Percentiles rank a stretch among this genome's conserved stretches.
Conservation (phyloP, 768 basidiomycete species). For the Suillus plorans region DNA sequence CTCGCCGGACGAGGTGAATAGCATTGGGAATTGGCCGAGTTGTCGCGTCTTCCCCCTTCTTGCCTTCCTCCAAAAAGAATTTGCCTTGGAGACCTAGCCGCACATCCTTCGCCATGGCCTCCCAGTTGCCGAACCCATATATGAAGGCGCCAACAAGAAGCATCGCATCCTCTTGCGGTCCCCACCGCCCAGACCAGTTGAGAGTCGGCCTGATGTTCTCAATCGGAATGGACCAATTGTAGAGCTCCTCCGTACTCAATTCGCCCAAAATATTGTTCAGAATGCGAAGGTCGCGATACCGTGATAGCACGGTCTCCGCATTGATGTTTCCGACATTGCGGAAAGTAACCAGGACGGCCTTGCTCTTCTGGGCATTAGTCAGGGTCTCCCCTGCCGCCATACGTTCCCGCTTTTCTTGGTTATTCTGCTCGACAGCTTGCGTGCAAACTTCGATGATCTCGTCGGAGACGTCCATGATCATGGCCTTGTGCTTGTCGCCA, state of each 20-base stretch:
- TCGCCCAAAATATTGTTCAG: conserved; percentile 76
- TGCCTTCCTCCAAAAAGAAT: conserved; percentile 97
- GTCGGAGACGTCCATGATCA: conserved; percentile 89
- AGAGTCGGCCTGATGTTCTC: conserved; percentile 92
- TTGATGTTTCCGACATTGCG: conserved; percentile 92
- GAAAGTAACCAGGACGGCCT: conserved; percentile 92
- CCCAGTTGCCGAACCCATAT: conserved; percentile 98
- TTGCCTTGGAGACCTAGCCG: conserved; percentile 84
- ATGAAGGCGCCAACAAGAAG: conserved; percentile 90
- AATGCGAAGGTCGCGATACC: conserved; percentile 85
- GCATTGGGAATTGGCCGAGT: conserved; percentile 93
- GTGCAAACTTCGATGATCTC: conserved; percentile 88
- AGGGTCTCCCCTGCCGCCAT: conserved; percentile 84
- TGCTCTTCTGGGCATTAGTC: conserved; percentile 93
- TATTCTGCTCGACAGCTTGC: conserved; percentile 81
- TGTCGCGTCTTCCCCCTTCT: conserved; percentile 85
- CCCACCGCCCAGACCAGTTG: conserved; percentile 98
- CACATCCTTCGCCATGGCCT: conserved; percentile 86
- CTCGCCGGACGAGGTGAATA: conserved; percentile 95
- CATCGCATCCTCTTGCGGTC: conserved; percentile 88
- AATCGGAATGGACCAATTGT: conserved; percentile 85
- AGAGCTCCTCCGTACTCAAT: conserved; percentile 61
- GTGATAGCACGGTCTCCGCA: conserved; percentile 92
- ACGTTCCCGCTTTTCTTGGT: conserved; percentile 73
- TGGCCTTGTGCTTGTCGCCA: conserved; percentile 88